phyloP scores from a whole-genome alignment of 495 filamentous ascomycete species.

The Lasiosphaeris hirsuta region DNA sequence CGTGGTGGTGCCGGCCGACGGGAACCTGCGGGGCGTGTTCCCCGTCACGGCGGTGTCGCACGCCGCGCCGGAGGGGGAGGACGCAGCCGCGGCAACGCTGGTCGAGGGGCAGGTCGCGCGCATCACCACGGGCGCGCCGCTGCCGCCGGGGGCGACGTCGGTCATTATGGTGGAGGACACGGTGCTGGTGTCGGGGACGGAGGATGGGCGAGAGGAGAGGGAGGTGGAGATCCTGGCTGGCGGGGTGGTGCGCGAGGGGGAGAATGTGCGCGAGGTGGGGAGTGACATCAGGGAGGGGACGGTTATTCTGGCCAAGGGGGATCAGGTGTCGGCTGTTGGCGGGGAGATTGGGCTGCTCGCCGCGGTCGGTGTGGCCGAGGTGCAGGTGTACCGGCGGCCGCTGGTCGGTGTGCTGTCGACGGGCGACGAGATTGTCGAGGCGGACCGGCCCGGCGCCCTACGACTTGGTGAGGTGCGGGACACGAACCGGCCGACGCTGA shows the following conservation, averaged over 20 bases:
- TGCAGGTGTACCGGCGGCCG: constrained; percentile 74
- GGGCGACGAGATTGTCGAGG: constrained; percentile 87
- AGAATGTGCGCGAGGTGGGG: constrained; percentile 89
- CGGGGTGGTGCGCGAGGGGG: constrained; percentile 70
- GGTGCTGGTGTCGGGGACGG: constrained; percentile 62
- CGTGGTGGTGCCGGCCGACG: constrained; percentile 57
- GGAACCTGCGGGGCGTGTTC: constrained; percentile 69
- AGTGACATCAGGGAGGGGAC: constrained; percentile 74
- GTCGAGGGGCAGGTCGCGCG: constrained; percentile 73
- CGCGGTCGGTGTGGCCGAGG: constrained; percentile 71
- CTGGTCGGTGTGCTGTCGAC: constrained; percentile 87
- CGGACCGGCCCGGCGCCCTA: constrained; percentile 60
- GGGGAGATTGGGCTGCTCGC: constrained; percentile 89
- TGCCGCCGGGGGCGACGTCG: constrained; percentile 82
- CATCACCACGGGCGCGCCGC: constrained; percentile 90
- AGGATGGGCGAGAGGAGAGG: constrained; percentile 82
- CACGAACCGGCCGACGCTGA: constrained; percentile 81
- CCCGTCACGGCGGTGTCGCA: constrained; percentile 86
- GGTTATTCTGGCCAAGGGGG: constrained; percentile 68
- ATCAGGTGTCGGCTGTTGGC: constrained; percentile 74
- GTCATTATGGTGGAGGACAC: constrained; percentile 99
- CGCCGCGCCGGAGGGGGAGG: constrained; percentile 53
- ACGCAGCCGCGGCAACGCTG: constrained; percentile 44
- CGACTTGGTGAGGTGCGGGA: constrained; percentile 84
- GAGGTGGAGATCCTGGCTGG: constrained; percentile 80